A percentile compares a stretch with the other conserved stretches of the same genome.
Evolutionary conservation across 225 moss, liverwort and hornwort species (phyloP).

Genomic region (Lunularia cruciata): DNA sequence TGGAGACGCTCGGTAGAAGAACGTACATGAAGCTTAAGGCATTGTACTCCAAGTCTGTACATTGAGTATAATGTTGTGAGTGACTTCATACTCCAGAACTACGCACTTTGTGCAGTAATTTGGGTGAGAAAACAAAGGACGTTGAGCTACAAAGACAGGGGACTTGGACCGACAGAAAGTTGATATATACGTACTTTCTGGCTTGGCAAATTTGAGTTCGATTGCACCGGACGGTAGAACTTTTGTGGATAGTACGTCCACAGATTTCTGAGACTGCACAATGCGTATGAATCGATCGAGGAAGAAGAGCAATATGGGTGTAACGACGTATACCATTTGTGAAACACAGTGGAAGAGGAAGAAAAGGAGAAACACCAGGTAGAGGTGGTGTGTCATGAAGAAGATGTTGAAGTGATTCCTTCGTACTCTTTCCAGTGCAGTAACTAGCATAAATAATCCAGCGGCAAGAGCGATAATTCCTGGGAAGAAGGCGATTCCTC

Average conservation of each 20-base stretch:
- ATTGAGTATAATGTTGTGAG: too few relatives aligned
- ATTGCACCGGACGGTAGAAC: conserved; percentile 61
- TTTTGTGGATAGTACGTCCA: conserved; percentile 58
- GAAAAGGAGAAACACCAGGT: conserved; percentile 51
- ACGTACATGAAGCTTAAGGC: conserved; percentile 61
- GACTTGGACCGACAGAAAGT: neutral
- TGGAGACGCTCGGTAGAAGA: conserved; percentile 55
- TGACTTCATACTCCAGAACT: too few relatives aligned
- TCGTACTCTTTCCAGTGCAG: conserved; percentile 49
- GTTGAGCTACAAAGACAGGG: too few relatives aligned
- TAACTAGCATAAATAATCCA: conserved; percentile 58
- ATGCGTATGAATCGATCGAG: conserved; percentile 76
- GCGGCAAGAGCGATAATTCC: conserved; percentile 54
- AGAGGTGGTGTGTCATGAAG: conserved; percentile 61
- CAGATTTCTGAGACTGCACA: conserved; percentile 61
- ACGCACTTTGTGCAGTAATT: too few relatives aligned
- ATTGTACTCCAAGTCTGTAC: conserved; percentile 40
- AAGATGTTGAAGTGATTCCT: conserved; percentile 60
- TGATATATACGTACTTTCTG: conserved; percentile 23
- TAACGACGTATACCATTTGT: conserved; percentile 53
- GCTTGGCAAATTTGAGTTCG: conserved; percentile 67
- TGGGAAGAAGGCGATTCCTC: conserved; percentile 53
- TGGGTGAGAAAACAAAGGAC: too few relatives aligned
- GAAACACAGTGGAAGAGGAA: conserved; percentile 59
- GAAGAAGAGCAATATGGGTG: conserved; percentile 77